Evolutionary conservation across 495 filamentous ascomycete genomes (phyloP), one percentile per base, ranked within the genome.

Genomic region (Zalerion maritima): DNA sequence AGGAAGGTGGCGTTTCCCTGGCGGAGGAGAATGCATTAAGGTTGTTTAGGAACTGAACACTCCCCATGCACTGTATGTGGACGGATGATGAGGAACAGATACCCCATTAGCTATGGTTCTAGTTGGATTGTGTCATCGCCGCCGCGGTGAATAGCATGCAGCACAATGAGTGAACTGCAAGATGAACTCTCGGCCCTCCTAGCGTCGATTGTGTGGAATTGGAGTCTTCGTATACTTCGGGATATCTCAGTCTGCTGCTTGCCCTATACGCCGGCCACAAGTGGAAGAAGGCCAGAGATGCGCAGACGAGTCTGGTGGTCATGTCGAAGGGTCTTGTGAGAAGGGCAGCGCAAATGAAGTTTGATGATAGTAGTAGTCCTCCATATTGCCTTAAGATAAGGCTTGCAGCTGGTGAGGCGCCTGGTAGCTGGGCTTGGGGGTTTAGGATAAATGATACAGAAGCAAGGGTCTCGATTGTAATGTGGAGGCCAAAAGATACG

Each of bases 11-110:
- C 31, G 66, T 64, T 4, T 58, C 51, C 20, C 59, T 61, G 36
- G 50, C 58, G 5, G 75, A 69, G 44, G 77, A 78, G 50, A 70
- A 71, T 41, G 78, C 75, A 1, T 51, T 94, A 55, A 75, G 67
- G 55, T 54, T 94, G 43, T 92, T 92, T 47, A 67, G 73, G 36
- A 67, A 52, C 44, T 68, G 31, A 49, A 24, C 28, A n/a, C n/a
- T n/a, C n/a, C n/a, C n/a, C n/a, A n/a, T n/a, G n/a, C n/a, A n/a
- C n/a, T n/a, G n/a, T n/a, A n/a, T n/a, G n/a, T n/a, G n/a, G n/a
- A n/a, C n/a, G n/a, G n/a, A n/a, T n/a, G n/a, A n/a, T n/a, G n/a
- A n/a, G n/a, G n/a, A n/a, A n/a, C n/a, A n/a, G n/a, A n/a, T n/a
- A n/a, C n/a, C n/a, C n/a, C n/a, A n/a, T n/a, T n/a, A n/a, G n/a